These are phyloP conservation scores for Russula brevipes DNA, from an alignment of 768 basidiomycete genomes.

Conservation along the genomic window DNA sequence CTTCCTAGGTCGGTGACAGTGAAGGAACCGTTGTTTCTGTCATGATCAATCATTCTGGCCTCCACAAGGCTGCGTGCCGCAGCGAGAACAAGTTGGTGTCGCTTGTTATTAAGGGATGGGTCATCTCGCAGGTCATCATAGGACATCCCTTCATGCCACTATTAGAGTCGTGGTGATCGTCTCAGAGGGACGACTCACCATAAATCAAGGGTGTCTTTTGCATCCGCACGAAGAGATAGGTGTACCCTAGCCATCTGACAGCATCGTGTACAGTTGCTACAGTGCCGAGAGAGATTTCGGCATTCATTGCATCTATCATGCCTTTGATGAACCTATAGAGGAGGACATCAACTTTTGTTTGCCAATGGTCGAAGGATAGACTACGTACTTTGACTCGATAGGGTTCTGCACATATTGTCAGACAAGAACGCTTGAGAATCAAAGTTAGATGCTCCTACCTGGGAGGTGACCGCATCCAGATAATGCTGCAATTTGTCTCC, in stretches of 20 bases:
- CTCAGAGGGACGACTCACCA: conserved; percentile 40
- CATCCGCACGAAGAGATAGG: conserved; percentile 95
- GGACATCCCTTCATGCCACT: conserved; percentile 54
- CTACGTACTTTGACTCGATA: conserved; percentile 86
- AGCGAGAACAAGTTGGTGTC: conserved; percentile 57
- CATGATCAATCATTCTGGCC: conserved; percentile 78
- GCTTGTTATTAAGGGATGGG: conserved; percentile 63
- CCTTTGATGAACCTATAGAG: conserved; percentile 63
- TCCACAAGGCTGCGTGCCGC: conserved; percentile 65
- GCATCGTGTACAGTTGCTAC: conserved; percentile 84
- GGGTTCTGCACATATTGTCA: conserved; percentile 53
- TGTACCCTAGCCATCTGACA: conserved; percentile 93
- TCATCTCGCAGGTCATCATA: conserved; percentile 66
- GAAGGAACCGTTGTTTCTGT: conserved; percentile 52
- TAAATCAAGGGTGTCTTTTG: conserved; percentile 83
- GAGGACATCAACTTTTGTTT: not conserved
- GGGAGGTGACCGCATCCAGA: conserved; percentile 79
- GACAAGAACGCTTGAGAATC: conserved; percentile 8
- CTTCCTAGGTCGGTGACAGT: conserved; percentile 86
- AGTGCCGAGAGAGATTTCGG: conserved; percentile 91
- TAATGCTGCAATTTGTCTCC: conserved; percentile 91
- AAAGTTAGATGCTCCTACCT: conserved; percentile 41
- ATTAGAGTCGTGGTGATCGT: conserved; percentile 1
- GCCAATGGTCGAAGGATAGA: not conserved
- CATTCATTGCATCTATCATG: conserved; percentile 88